Evolutionary conservation across 352 stramenopile species (phyloP).

Genomic region (Sclerospora graminicola): DNA sequence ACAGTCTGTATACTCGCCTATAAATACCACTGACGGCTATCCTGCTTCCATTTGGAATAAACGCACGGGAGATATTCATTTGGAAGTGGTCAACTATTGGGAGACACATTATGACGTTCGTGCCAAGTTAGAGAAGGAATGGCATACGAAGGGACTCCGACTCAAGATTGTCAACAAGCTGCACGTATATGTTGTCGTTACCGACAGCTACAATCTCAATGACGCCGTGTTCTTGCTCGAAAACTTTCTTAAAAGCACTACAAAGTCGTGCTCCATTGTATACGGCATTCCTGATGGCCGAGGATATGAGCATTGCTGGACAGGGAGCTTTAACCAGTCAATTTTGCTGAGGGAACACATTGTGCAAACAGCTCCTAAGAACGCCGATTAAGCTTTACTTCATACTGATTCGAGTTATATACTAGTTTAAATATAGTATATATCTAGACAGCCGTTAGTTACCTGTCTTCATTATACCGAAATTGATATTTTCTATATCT

Average conservation of each 20-base stretch:
- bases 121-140: slow-evolving; percentile 59
- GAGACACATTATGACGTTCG: slow-evolving; percentile 57
- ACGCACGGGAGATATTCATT: slow-evolving; percentile 21
- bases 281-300: slow-evolving; percentile 58
- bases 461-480: no score
- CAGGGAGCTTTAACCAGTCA: slow-evolving; percentile 54
- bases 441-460: neutral
- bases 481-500: neutral
- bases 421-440: slow-evolving; percentile 7
- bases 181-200: slow-evolving; percentile 62
- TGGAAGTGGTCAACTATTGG: slow-evolving; percentile 49
- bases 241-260: slow-evolving; percentile 51
- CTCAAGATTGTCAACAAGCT: slow-evolving; percentile 67
- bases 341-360: slow-evolving; percentile 63
- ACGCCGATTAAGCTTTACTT: slow-evolving; percentile 46
- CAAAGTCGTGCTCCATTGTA: slow-evolving; percentile 50
- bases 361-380: slow-evolving; percentile 27
- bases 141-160: slow-evolving; percentile 33
- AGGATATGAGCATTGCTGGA: slow-evolving; percentile 72
- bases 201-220: slow-evolving; percentile 73
- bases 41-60: slow-evolving; percentile 53
- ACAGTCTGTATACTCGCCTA: slow-evolving; percentile 58
- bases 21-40: slow-evolving; percentile 52
- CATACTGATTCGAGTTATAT: slow-evolving; percentile 12
- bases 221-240: slow-evolving; percentile 61